Percentiles rank a stretch among this genome's conserved stretches.
Conservation (phyloP, 495 filamentous ascomycete genomes). For the Penicillium dipodomyicola region DNA sequence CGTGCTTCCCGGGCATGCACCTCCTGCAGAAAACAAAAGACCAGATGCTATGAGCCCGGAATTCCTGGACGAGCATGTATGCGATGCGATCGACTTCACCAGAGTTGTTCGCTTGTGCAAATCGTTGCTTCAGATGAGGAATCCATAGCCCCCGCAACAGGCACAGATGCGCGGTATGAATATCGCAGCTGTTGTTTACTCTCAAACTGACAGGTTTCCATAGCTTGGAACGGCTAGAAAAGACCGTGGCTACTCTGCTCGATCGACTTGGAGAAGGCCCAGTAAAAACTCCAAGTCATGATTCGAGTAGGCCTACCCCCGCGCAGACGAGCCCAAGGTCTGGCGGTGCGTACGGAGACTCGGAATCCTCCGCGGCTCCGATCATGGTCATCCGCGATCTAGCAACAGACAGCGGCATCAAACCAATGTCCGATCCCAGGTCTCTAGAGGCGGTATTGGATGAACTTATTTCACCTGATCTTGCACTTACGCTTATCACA, state of each 20-base stretch:
- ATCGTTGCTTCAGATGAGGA: conserved; percentile 6
- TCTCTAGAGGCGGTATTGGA: conserved; percentile 18
- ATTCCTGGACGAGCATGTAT: conserved; percentile 33
- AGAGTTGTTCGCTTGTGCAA: conserved; percentile 35
- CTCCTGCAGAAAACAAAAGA: conserved; percentile 46
- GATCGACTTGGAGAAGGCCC: conserved; percentile 33
- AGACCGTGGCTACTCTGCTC: conserved; percentile 31
- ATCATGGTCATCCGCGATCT: conserved; percentile 38
- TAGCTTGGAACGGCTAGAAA: conserved; percentile 39
- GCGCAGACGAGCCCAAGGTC: conserved; percentile 16
- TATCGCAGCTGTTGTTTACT: background rate
- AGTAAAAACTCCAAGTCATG: conserved; percentile 4
- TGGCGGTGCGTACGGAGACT: conserved; percentile 15
- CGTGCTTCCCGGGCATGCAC: conserved; percentile 45
- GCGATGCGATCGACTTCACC: conserved; percentile 39
- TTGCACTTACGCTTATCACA: conserved; percentile 22
- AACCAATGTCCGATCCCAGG: conserved; percentile 24
- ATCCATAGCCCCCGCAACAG: background rate
- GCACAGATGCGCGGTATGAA: conserved; percentile 25
- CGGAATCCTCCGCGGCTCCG: conserved; percentile 29
- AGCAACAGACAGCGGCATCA: conserved; percentile 30
- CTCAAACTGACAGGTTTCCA: conserved; percentile 13
- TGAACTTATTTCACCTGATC: conserved; percentile 23
- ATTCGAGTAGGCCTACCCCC: conserved; percentile 12
- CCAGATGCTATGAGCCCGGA: conserved; percentile 42